phyloP scores from a whole-genome alignment of 257 asterid species.

The Nicotiana knightiana region DNA sequence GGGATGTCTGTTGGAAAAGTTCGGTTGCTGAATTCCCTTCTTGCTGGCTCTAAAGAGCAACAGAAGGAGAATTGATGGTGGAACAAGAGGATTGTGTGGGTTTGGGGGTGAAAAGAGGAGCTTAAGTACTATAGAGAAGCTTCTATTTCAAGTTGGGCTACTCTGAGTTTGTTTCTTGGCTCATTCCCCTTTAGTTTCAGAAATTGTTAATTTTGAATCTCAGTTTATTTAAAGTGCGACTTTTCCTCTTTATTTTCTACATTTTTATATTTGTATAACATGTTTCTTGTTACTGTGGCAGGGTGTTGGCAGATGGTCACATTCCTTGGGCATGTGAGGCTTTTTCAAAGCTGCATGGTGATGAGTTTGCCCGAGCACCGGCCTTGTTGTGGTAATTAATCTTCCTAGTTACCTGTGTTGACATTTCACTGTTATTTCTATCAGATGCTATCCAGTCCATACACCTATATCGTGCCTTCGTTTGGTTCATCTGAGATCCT shows the following conservation, averaged over 20 bases:
- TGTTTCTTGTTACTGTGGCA: conserved; percentile 30
- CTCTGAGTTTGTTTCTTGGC: not conserved
- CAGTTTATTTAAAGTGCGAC: not conserved
- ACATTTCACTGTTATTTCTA: not conserved
- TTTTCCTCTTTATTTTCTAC: not conserved
- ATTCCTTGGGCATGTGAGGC: conserved; percentile 99
- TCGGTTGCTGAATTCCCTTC: not conserved
- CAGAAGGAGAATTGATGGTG: not conserved
- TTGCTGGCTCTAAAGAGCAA: not conserved
- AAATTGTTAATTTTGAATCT: not conserved
- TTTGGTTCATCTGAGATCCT: not conserved
- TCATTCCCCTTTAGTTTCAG: not conserved
- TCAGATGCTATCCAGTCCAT: not conserved
- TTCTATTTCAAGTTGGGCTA: not conserved
- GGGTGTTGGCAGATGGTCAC: conserved; percentile 98
- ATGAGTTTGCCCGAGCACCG: conserved; percentile 51
- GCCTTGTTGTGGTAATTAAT: conserved; percentile 65
- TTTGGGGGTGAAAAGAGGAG: not conserved
- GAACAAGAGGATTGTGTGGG: not conserved
- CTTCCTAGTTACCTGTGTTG: conserved; percentile 7
- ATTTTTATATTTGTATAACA: not conserved
- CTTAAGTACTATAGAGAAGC: not conserved
- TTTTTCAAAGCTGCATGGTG: conserved; percentile 67
- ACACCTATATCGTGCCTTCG: not conserved
- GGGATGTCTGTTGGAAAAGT: not conserved